Percentiles rank a stretch among this genome's conserved stretches.
phyloP scores from a whole-genome alignment of 257 asterid genomes.

The Voacanga thouarsii region DNA sequence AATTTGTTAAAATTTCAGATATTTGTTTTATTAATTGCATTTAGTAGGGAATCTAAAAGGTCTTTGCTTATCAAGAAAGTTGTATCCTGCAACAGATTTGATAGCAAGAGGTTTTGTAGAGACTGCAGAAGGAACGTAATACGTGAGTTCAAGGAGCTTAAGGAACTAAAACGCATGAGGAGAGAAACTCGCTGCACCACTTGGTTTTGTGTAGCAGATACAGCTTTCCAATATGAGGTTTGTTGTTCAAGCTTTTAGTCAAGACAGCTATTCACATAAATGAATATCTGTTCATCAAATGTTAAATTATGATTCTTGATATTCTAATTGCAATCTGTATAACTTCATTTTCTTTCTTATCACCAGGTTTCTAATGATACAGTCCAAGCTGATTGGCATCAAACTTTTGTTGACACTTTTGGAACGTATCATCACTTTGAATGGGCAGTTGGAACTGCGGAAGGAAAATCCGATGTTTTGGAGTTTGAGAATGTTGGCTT shows the following conservation, averaged over 20 bases:
- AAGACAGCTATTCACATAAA: not conserved
- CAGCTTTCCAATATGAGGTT: conserved; percentile 95
- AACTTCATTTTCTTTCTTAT: conserved; percentile 19
- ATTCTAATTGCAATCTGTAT: not conserved
- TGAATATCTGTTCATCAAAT: not conserved
- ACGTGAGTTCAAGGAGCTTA: conserved; percentile 95
- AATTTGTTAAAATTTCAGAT: not conserved
- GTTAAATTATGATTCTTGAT: not conserved
- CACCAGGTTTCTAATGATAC: conserved; percentile 81
- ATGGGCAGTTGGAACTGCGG: conserved; percentile 97
- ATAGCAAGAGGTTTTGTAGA: conserved; percentile 96
- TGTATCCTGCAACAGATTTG: conserved; percentile 62
- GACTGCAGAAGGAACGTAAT: conserved; percentile 97
- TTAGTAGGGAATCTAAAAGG: not conserved
- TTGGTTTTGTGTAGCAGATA: conserved; percentile 96
- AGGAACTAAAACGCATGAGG: conserved; percentile 84
- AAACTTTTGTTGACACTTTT: conserved; percentile 67
- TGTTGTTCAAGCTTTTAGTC: not conserved
- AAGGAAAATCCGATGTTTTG: conserved; percentile 88
- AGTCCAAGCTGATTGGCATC: conserved; percentile 91
- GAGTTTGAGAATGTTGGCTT: conserved; percentile 91
- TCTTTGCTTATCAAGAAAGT: conserved; percentile 7
- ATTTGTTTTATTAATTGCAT: not conserved
- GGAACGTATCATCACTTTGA: conserved; percentile 83
- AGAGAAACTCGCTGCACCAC: conserved; percentile 83